Conservation (phyloP, 495 filamentous ascomycete genomes). For the Amniculicola lignicola region DNA sequence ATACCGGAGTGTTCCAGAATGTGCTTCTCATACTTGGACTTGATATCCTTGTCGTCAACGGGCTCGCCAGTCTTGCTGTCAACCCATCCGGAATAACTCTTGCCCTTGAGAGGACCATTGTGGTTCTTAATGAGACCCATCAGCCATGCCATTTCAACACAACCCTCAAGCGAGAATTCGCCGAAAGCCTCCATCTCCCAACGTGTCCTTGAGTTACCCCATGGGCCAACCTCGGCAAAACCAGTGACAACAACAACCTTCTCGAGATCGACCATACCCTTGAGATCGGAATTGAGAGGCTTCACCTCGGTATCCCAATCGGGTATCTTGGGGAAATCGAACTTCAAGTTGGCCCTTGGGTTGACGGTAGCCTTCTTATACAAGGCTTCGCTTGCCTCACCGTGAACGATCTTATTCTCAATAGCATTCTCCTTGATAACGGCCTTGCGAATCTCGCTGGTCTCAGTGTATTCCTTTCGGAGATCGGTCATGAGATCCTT, state of each 20-base stretch:
- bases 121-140: constrained; percentile 99
- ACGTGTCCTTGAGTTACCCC: constrained; percentile 95
- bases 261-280: constrained; percentile 97
- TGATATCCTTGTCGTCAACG: constrained; percentile 97
- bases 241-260: constrained; percentile 97
- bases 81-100: constrained; percentile 96
- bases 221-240: constrained; percentile 93
- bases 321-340: constrained; percentile 83
- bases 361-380: constrained; percentile 91
- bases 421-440: constrained; percentile 94
- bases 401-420: constrained; percentile 97
- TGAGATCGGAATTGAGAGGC: constrained; percentile 78
- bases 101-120: constrained; percentile 96
- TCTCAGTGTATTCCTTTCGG: constrained; percentile 88
- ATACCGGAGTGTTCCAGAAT: constrained; percentile 97
- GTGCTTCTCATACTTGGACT: constrained; percentile 91
- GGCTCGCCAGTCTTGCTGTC: constrained; percentile 91
- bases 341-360: constrained; percentile 96
- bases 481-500: constrained; percentile 89
- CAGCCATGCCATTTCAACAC: constrained; percentile 99
- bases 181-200: constrained; percentile 99
- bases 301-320: constrained; percentile 89
- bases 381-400: constrained; percentile 84
- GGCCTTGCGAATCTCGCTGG: constrained; percentile 86
- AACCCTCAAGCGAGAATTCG: constrained; percentile 94